Percentiles rank a stretch among this genome's conserved stretches.
These are phyloP conservation scores for Lasiosphaeria miniovina DNA, from an alignment of 495 filamentous ascomycete genomes.

Conservation along the genomic window DNA sequence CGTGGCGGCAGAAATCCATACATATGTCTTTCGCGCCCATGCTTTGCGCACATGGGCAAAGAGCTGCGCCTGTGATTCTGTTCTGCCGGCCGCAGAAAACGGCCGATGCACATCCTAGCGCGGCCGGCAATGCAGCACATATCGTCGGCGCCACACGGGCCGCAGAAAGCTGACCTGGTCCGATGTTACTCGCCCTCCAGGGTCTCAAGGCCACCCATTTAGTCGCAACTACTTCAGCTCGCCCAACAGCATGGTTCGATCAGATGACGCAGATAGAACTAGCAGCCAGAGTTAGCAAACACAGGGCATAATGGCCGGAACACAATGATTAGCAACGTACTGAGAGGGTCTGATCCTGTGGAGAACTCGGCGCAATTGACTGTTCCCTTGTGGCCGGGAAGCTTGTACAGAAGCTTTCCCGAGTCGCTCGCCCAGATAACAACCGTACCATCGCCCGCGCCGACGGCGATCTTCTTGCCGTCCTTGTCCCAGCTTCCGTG, in stretches of 20 bases:
- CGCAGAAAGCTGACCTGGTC: neutral
- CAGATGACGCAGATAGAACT: conserved; percentile 86
- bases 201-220: neutral
- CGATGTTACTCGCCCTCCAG: neutral
- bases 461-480: conserved; percentile 82
- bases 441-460: conserved; percentile 84
- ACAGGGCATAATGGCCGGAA: neutral
- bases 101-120: neutral
- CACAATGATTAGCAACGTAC: conserved; percentile 55
- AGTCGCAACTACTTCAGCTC: conserved; percentile 55
- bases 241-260: conserved; percentile 73
- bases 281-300: conserved; percentile 32
- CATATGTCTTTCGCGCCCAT: too few relatives aligned
- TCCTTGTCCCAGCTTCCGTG: conserved; percentile 87
- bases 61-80: neutral
- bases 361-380: conserved; percentile 95
- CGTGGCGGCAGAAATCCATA: too few relatives aligned
- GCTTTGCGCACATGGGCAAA: too few relatives aligned
- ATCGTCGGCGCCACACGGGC: neutral
- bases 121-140: neutral
- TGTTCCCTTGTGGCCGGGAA: conserved; percentile 91
- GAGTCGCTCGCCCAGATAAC: conserved; percentile 83
- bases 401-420: conserved; percentile 86
- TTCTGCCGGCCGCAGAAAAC: neutral
- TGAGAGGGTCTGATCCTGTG: conserved; percentile 75